Evolutionary conservation across 257 asterid genomes (phyloP).

Genomic region (Solanum medicagineum): DNA sequence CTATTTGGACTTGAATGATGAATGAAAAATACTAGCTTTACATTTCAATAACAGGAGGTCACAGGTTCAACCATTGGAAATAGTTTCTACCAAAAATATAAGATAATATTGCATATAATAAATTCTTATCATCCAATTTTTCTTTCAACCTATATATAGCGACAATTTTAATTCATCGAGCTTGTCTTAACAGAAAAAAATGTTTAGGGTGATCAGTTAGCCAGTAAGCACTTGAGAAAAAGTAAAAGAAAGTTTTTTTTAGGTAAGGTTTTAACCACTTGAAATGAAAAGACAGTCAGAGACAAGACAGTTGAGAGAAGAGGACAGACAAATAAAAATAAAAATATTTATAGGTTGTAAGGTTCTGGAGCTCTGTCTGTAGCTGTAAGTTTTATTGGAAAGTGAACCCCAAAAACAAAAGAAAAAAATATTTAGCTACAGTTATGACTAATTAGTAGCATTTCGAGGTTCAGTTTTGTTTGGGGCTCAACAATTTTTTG

Average conservation of each 20-base stretch:
- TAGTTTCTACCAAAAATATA: too few species aligned
- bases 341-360: neutral
- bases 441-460: neutral
- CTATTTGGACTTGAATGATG: too few species aligned
- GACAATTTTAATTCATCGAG: too few species aligned
- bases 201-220: neutral
- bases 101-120: too few species aligned
- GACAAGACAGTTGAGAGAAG: constrained; percentile 47
- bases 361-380: constrained; percentile 17
- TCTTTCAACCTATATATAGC: too few species aligned
- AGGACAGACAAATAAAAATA: neutral
- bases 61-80: too few species aligned
- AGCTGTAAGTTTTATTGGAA: constrained; percentile 25
- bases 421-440: neutral
- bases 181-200: too few species aligned
- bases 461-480: constrained; percentile 8
- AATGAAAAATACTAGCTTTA: too few species aligned
- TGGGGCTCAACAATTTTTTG: constrained; percentile 3
- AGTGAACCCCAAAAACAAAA: constrained; percentile 8
- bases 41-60: too few species aligned
- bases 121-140: rapidly evolving
- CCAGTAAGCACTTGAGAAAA: constrained; percentile 14
- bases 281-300: constrained; percentile 25
- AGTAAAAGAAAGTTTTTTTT: neutral
- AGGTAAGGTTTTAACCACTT: neutral